Base-by-base conservation (phyloP, 306 rosid species). In the Lotus japonicus region DNA sequence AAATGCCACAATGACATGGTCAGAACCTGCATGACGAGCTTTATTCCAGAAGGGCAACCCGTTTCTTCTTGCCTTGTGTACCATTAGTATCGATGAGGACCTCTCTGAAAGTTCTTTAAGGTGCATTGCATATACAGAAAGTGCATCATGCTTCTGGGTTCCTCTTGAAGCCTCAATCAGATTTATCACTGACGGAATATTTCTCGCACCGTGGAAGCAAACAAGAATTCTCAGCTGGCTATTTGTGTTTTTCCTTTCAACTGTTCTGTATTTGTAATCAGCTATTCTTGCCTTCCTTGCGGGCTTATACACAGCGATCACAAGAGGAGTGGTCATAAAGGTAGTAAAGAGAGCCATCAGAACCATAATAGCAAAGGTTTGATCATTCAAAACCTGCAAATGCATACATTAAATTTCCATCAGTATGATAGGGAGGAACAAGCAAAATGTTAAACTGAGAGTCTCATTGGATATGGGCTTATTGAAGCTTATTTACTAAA, bases 271-370 rank as follows among this genome's bases (percentile, higher is more conserved):
- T 74, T 87, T 89, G 83, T 88, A 92, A 75, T 74, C 73, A 19
- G 72, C 75, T 18, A 12, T 21, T 69, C 72, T 69, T 14, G 58
- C 64, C 54, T 77, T 85, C 61, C 81, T 84, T 2, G 85, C 89
- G 12, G 91, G 96, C 74, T 84, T 82, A 54, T 84, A 92, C 44
- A 85, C 81, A 3, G 78, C 74, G 33, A 69, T 67, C 62, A 92
- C 92, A 50, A 89, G 49, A 39, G 98, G 98, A 2, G 98, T 89
- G 43, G 98, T 92, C 19, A 89, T 74, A 76, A 89, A 87, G 51
- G 98, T 92, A 8, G 96, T 92, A 58, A 92, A 79, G 54, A 92
- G 73, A 38, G 98, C 98, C 98, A 92, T 92, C 8, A 92, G 84
- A 76, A 92, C 84, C 96, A 92, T 87, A 28, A 92, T 84, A 19